A percentile compares a stretch with the other conserved stretches of the same genome.
Conservation (phyloP, 78 protist species). For the Dictyostelium intermedium region DNA sequence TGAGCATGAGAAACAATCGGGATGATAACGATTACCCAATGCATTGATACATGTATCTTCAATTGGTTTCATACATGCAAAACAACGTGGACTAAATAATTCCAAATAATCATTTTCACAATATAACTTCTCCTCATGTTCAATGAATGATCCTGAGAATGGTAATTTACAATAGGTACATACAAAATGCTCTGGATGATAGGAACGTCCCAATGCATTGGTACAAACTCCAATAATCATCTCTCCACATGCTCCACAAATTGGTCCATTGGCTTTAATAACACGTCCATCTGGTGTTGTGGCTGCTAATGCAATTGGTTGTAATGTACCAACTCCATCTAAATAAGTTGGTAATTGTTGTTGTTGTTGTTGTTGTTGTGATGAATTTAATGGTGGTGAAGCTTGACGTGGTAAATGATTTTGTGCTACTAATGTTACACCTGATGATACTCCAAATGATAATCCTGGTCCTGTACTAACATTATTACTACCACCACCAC, state of each 20-base stretch:
- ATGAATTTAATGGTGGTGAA: neutral
- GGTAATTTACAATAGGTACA: slow-evolving; percentile 78
- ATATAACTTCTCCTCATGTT: slow-evolving; percentile 74
- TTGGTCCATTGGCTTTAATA: slow-evolving; percentile 76
- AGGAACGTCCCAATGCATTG: slow-evolving; percentile 72
- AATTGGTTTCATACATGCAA: slow-evolving; percentile 65
- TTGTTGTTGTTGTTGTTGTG: neutral
- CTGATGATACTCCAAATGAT: neutral
- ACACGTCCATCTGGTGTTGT: slow-evolving; percentile 78
- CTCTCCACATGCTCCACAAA: slow-evolving; percentile 73
- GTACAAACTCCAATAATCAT: slow-evolving; percentile 83
- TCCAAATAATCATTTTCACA: slow-evolving; percentile 78
- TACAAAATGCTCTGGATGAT: slow-evolving; percentile 85
- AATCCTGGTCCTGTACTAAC: slow-evolving; percentile 7
- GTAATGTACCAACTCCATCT: slow-evolving; percentile 23
- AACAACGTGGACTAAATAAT: slow-evolving; percentile 73
- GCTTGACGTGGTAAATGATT: slow-evolving; percentile 11
- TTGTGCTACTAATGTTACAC: neutral
- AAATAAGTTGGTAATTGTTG: neutral
- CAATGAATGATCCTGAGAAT: slow-evolving; percentile 70
- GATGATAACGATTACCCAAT: slow-evolving; percentile 71
- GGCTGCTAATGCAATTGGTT: slow-evolving; percentile 51
- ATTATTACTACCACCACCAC: no score
- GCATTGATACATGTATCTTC: slow-evolving; percentile 79
- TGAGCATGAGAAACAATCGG: slow-evolving; percentile 74